Conservation (phyloP, 768 basidiomycete genomes). For the Dacryopinax primogenitus region DNA sequence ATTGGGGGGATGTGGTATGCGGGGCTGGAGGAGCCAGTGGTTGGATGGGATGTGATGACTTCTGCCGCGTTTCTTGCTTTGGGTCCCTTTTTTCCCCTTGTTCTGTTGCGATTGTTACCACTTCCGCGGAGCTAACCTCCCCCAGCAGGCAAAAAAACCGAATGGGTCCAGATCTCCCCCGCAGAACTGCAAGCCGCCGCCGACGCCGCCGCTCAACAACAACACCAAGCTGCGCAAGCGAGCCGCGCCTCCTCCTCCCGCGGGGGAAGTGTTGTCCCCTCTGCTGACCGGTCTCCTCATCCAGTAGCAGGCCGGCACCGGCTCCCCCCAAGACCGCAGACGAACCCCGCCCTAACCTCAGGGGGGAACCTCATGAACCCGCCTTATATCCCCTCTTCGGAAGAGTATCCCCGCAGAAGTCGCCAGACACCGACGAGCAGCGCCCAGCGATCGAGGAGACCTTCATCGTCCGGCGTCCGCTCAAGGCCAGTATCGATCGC, state of each 20-base stretch:
- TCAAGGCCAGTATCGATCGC: neutral
- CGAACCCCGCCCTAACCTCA: neutral
- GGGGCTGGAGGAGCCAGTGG: no score
- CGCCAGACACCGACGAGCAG: neutral
- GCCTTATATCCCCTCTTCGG: neutral
- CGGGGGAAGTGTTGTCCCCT: neutral
- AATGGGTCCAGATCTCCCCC: slow-evolving; percentile 49
- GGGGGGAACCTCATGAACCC: neutral
- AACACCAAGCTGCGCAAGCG: neutral
- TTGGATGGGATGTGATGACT: no score
- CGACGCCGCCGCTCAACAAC: slow-evolving; percentile 26
- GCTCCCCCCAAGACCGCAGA: neutral
- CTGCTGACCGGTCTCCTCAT: neutral
- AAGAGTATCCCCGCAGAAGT: neutral
- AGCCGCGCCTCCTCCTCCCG: slow-evolving; percentile 7
- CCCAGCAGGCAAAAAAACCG: slow-evolving; percentile 42
- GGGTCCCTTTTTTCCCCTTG: no score
- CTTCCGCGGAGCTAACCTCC: no score
- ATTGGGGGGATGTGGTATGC: no score
- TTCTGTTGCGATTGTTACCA: no score
- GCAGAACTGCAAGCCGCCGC: slow-evolving; percentile 44
- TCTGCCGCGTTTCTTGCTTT: no score
- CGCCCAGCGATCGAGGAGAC: neutral
- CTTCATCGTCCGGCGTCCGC: neutral
- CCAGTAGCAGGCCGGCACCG: neutral